Base-by-base conservation (phyloP, 768 basidiomycete genomes). In the Kwoniella bestiolae region DNA sequence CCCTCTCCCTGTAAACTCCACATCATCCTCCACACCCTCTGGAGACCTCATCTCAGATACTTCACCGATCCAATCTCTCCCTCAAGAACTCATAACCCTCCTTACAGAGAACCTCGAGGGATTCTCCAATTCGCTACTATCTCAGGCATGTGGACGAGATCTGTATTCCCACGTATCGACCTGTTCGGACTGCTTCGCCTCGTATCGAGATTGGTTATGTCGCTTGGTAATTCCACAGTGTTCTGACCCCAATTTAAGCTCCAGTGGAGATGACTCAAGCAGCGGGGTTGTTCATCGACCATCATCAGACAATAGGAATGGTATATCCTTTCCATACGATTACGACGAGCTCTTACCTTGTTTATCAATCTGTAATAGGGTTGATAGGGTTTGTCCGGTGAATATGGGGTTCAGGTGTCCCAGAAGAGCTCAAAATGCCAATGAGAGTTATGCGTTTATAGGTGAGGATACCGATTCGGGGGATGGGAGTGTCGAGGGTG, bases 151-250 rank as follows among this genome's bases (percentile, higher is more conserved):
- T 55, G 81, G 81, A 0, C 56, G 81, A 35, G 79, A 80, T 53
- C 64, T 74, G 5, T 82, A 77, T 66, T 79, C 78, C 4, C 78
- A 78, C 56, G 73, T 79, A n/a, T 76, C 74, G 5, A 67, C 72
- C 7, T 82, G 81, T 63, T 62, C 67, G 9, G 77, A 80, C 56
- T 82, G 81, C 52, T 75, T 72, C 50, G 28, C 71, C 21, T 70
- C 73, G 3, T 82, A 82, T 50, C 56, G 80, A 9, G 70, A 79
- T 47, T 82, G 81, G 81, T 46, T 82, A 2, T 82, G 81, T 56
- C 63, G 72, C 25, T 57, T 69, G 9, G 28, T 76, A 31, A 56
- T 82, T 3, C 81, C 81, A 12, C 67, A 73, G 55, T 81, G 80
- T 46, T 29, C 41, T 35, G 56, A 18, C 60, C 62, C 34, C 41